Evolutionary conservation across 1,284 basidiomycete species (phyloP).

Genomic region (Ganoderma leucocontextum): DNA sequence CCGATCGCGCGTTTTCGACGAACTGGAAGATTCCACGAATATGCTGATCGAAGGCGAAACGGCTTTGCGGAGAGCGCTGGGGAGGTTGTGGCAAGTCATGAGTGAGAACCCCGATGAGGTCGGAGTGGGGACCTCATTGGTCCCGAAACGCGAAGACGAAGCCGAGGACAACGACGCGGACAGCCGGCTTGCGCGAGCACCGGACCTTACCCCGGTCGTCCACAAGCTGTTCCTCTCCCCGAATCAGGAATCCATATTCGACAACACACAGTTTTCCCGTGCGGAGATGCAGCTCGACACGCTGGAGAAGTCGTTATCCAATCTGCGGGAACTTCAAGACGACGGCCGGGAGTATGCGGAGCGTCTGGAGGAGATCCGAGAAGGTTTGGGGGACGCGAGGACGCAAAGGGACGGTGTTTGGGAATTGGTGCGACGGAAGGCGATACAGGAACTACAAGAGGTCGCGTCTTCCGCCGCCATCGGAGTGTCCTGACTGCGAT

Average conservation of each 20-base stretch:
- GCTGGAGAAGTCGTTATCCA: slow-evolving; percentile 74
- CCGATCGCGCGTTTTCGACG: slow-evolving; percentile 76
- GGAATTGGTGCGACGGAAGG: slow-evolving; percentile 75
- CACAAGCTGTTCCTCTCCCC: slow-evolving; percentile 73
- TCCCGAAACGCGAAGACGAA: slow-evolving; percentile 72
- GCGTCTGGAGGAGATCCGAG: slow-evolving; percentile 79
- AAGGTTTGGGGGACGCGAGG: slow-evolving; percentile 74
- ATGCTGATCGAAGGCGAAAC: slow-evolving; percentile 82
- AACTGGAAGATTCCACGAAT: slow-evolving; percentile 80
- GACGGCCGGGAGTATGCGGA: slow-evolving; percentile 85
- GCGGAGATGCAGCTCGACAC: slow-evolving; percentile 72
- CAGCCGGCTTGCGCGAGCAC: slow-evolving; percentile 62
- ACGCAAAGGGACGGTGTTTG: slow-evolving; percentile 76
- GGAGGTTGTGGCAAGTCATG: slow-evolving; percentile 80
- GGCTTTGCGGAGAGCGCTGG: slow-evolving; percentile 72
- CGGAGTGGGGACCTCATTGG: slow-evolving; percentile 47
- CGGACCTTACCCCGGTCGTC: slow-evolving; percentile 67
- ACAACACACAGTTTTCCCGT: slow-evolving; percentile 67
- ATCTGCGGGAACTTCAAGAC: slow-evolving; percentile 79
- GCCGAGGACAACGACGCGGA: slow-evolving; percentile 58
- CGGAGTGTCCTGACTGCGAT: slow-evolving; percentile 33
- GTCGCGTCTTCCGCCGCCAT: slow-evolving; percentile 51
- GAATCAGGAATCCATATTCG: slow-evolving; percentile 50
- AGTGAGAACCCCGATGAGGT: slow-evolving; percentile 63
- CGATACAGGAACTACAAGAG: slow-evolving; percentile 77